A percentile compares a stretch with the other conserved stretches of the same genome.
phyloP scores from a whole-genome alignment of 2,329 filamentous ascomycete species.

The Trichocomaceae sp. region DNA sequence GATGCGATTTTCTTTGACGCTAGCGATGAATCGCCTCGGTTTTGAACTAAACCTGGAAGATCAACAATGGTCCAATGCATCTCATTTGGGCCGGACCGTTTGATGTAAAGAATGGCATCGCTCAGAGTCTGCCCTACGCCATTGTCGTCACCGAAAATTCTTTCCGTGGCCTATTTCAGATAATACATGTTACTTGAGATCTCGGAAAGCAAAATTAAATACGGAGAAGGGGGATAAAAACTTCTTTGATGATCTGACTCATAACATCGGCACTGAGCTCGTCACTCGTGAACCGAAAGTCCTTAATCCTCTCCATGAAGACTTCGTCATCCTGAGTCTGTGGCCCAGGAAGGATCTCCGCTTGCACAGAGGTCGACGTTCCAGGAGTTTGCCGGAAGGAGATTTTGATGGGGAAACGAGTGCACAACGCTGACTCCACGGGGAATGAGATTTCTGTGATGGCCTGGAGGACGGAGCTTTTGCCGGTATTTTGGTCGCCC shows the following conservation, averaged over 20 bases:
- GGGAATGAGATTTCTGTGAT: conserved; percentile 58
- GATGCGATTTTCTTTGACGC: neutral
- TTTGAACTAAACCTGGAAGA: conserved; percentile 9
- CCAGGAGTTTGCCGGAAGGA: conserved; percentile 36
- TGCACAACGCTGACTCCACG: conserved; percentile 54
- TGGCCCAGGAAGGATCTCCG: conserved; percentile 13
- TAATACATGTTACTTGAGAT: neutral
- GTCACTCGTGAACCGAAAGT: conserved; percentile 2
- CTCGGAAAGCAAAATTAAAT: no score
- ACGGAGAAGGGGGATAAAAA: neutral
- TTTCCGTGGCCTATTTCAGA: conserved; percentile 3
- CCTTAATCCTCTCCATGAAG: conserved; percentile 6
- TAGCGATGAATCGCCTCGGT: neutral
- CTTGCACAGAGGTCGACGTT: conserved; percentile 12
- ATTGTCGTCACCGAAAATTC: conserved; percentile 2
- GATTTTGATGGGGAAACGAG: conserved; percentile 57
- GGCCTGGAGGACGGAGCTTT: conserved; percentile 58
- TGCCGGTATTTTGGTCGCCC: conserved; percentile 56
- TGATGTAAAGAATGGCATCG: conserved; percentile 7
- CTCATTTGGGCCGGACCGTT: conserved; percentile 5
- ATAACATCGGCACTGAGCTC: conserved; percentile 2
- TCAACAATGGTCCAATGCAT: conserved; percentile 12
- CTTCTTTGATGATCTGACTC: conserved; percentile 1
- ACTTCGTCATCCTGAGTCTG: conserved; percentile 4
- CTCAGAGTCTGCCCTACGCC: neutral